Base-by-base conservation (phyloP, 2,329 filamentous ascomycete species). In the Scopulariopsis brevicaulis region DNA sequence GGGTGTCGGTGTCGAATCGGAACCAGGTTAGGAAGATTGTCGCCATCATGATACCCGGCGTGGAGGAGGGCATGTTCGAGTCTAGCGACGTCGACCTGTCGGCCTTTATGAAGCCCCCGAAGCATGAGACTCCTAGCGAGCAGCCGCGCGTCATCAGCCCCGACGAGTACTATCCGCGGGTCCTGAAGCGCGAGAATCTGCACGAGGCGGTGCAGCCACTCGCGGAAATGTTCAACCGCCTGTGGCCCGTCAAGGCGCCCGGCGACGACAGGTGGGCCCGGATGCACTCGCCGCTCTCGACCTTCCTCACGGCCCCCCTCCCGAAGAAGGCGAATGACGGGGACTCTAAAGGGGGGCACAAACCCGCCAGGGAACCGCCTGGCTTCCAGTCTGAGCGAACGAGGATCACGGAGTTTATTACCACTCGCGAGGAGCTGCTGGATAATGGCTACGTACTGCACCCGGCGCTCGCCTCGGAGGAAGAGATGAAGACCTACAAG, bases 51-150 rank as follows among this genome's bases (percentile, higher is more conserved):
- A 85, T 96, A 12, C 94, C 94, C 12, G 94, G 94, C 0, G 74
- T 99, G 25, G 93, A 97, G 68, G 82, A 90, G 65, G 87, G 84
- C 61, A 94, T 97, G 88, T 96, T 97, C 73, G 78, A 82, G 14
- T 54, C 53, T 20, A 54, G 57, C 37, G 67, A 71, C 43, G 75
- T 79, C 43, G 73, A 83, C 62, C 78, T 78, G 54, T 67, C 71
- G 11, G 71, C 67, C 1, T 82, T 77, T 65, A 62, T 61, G 58
- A 57, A 65, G 54, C 64, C 68, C 24, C 63, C 65, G 59, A 60
- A 64, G 22, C 67, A 68, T 54, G 66, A 67, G 37, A 66, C 72
- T 20, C 66, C 73, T 15, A 67, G 68, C 52, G 66, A 67, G 40
- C 65, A 72, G 15, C 67, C 72, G 43, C 56, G 61, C 2, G 62